Conservation (phyloP, 1,284 basidiomycete species). For the Pseudozyma thailandica region DNA sequence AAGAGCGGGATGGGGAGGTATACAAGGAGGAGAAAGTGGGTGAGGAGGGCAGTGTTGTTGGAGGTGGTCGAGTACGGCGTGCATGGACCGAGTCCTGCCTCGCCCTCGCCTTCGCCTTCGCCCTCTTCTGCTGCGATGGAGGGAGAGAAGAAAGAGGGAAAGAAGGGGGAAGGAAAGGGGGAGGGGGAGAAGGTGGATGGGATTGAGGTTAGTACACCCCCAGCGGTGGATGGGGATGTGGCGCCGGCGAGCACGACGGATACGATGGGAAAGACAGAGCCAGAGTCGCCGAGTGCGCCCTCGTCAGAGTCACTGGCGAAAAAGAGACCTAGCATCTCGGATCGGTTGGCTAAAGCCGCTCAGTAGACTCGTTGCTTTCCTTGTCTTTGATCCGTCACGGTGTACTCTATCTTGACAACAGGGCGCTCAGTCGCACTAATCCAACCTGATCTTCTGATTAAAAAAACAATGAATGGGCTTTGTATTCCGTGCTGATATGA, state of each 20-base stretch:
- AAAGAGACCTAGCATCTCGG: conserved; percentile 24
- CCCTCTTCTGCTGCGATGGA: not conserved
- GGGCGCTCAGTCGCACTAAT: too few species aligned
- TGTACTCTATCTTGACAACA: too few species aligned
- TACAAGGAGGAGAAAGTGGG: conserved; percentile 69
- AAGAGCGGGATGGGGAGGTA: conserved; percentile 83
- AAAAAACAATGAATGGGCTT: too few species aligned
- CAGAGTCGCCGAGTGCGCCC: not conserved
- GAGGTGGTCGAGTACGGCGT: conserved; percentile 63
- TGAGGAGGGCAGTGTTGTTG: conserved; percentile 68
- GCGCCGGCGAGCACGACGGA: conserved; percentile 12
- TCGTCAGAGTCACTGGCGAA: not conserved
- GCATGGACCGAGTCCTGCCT: conserved; percentile 20
- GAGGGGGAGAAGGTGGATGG: conserved; percentile 16
- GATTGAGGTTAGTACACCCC: not conserved
- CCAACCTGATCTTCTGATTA: too few species aligned
- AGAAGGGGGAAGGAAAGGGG: conserved; percentile 4
- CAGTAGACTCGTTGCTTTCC: conserved; percentile 1
- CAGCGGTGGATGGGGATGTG: conserved; percentile 18
- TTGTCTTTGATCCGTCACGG: not conserved
- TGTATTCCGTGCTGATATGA: too few species aligned
- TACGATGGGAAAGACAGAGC: not conserved
- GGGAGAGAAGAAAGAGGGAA: not conserved
- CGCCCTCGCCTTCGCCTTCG: not conserved
- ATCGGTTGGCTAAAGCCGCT: conserved; percentile 32